Percentiles rank a stretch among this genome's conserved stretches.
phyloP scores from a whole-genome alignment of 129 eudicot genomes.

The Helianthus annuus region DNA sequence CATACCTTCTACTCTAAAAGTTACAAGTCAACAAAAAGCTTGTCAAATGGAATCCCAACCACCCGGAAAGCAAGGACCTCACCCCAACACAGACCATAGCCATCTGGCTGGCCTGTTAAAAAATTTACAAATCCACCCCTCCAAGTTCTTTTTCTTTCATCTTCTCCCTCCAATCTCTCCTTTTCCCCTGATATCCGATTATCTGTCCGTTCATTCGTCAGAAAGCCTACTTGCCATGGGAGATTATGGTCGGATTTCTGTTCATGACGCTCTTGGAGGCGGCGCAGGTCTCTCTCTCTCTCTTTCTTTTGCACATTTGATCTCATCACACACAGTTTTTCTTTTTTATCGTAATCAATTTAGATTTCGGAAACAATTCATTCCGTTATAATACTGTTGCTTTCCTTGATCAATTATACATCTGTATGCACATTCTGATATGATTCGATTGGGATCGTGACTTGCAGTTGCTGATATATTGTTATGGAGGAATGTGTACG shows the following conservation, averaged over 20 bases:
- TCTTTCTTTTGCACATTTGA: not conserved
- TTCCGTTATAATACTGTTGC: not conserved
- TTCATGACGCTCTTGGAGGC: slow-evolving; percentile 34
- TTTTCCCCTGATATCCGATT: not conserved
- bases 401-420: slow-evolving; percentile 2
- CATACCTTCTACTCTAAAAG: too few relatives aligned
- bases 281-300: slow-evolving; percentile 53
- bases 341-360: slow-evolving; percentile 5
- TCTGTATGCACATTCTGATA: not conserved
- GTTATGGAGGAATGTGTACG: slow-evolving; percentile 66
- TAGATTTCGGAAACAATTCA: not conserved
- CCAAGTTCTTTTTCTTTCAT: slow-evolving; percentile 7
- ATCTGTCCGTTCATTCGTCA: slow-evolving; percentile 6
- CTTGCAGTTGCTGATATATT: slow-evolving; percentile 63
- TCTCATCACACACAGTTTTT: not conserved
- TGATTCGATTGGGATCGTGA: slow-evolving; percentile 13
- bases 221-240: slow-evolving; percentile 62
- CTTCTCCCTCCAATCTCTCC: not conserved
- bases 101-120: too few relatives aligned
- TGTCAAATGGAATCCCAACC: too few relatives aligned
- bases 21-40: too few relatives aligned
- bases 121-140: slow-evolving; percentile 13
- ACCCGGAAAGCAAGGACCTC: too few relatives aligned
- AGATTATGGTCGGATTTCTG: slow-evolving; percentile 58
- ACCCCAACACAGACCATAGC: too few relatives aligned